Evolutionary conservation across 345 rosid species (phyloP).

Genomic region (Eucalyptus curtisii): DNA sequence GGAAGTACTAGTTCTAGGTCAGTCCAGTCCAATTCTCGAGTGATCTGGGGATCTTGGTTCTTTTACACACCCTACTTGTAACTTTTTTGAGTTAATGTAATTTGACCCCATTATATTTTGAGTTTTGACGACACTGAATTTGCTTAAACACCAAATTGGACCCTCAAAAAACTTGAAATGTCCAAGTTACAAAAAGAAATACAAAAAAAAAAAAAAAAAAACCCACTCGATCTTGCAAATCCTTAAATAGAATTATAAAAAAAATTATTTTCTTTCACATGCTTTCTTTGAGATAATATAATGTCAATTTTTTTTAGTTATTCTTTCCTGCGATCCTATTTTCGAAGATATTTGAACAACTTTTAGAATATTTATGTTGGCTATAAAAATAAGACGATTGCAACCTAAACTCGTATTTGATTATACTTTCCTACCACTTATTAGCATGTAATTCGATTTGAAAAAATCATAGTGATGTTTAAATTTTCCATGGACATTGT

Average conservation of each 20-base stretch:
- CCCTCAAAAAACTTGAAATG: background rate
- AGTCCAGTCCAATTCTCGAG: accelerated
- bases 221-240: background rate
- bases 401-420: background rate
- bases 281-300: background rate
- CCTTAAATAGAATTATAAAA: background rate
- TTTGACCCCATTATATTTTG: background rate
- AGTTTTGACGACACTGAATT: background rate
- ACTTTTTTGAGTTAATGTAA: background rate
- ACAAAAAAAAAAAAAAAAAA: background rate
- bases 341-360: background rate
- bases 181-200: background rate
- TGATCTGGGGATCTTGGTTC: accelerated
- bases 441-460: background rate
- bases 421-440: background rate
- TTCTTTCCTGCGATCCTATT: background rate
- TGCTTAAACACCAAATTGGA: background rate
- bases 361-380: no score
- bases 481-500: background rate
- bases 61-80: accelerated
- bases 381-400: no score
- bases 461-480: background rate
- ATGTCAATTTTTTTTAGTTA: background rate
- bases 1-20: no score
- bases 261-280: no score